Evolutionary conservation across 2,329 filamentous ascomycete genomes (phyloP).

Genomic region (Fusarium phyllophilum): DNA sequence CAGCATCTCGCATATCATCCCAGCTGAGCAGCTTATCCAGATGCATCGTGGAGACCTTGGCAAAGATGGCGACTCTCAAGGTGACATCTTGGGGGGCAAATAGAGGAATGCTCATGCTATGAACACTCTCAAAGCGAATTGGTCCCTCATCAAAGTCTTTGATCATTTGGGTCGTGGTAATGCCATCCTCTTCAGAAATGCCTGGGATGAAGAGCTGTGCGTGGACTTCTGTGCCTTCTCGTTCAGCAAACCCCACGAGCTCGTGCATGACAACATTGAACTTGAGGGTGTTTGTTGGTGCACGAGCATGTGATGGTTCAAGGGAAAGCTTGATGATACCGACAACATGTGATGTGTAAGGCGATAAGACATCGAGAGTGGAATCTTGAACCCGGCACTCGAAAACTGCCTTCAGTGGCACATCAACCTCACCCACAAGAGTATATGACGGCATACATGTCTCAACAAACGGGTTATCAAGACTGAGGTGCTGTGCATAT

Average conservation of each 20-base stretch:
- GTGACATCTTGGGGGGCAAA: slow-evolving; percentile 75
- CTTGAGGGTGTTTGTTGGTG: slow-evolving; percentile 90
- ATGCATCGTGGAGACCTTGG: slow-evolving; percentile 91
- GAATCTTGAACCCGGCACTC: slow-evolving; percentile 96
- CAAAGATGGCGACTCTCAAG: slow-evolving; percentile 89
- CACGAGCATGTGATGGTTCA: slow-evolving; percentile 92
- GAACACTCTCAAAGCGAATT: slow-evolving; percentile 95
- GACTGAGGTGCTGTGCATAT: slow-evolving; percentile 89
- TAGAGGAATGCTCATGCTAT: slow-evolving; percentile 94
- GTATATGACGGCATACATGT: slow-evolving; percentile 92
- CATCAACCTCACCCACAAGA: slow-evolving; percentile 90
- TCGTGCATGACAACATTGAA: slow-evolving; percentile 99
- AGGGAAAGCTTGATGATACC: slow-evolving; percentile 91
- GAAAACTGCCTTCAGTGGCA: slow-evolving; percentile 92
- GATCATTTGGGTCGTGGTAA: slow-evolving; percentile 95
- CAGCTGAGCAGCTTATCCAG: slow-evolving; percentile 97
- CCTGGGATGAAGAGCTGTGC: slow-evolving; percentile 96
- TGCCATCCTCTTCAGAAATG: slow-evolving; percentile 87
- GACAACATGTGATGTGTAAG: slow-evolving; percentile 89
- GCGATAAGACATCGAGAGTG: slow-evolving; percentile 87
- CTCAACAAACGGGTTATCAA: slow-evolving; percentile 94
- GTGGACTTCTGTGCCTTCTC: slow-evolving; percentile 95
- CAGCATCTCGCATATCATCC: slow-evolving; percentile 94
- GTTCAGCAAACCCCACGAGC: slow-evolving; percentile 91
- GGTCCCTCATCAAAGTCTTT: slow-evolving; percentile 92